Percentiles rank a stretch among this genome's conserved stretches.
phyloP scores from a whole-genome alignment of 805 yeast genomes.

The Wickerhamiella sergipiensis region DNA sequence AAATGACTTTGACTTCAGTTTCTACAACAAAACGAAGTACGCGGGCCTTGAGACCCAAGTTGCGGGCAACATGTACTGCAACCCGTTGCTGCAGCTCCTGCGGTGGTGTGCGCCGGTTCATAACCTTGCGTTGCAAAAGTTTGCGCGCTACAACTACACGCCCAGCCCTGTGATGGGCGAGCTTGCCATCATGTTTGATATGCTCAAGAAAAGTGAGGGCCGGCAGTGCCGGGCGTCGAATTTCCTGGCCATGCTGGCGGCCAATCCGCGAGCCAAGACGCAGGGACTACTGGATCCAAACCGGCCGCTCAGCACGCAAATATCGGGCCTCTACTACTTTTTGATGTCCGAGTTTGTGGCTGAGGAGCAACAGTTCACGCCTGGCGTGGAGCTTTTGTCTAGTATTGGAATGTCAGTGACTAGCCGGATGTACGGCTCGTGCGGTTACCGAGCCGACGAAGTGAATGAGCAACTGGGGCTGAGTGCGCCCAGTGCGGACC shows the following conservation, averaged over 20 bases:
- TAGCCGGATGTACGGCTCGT: slow-evolving; percentile 11
- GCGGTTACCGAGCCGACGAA: slow-evolving; percentile 10
- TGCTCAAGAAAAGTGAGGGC: slow-evolving; percentile 73
- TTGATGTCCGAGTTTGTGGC: slow-evolving; percentile 37
- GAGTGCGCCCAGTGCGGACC: slow-evolving; percentile 7
- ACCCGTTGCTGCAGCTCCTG: slow-evolving; percentile 66
- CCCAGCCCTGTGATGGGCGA: slow-evolving; percentile 50
- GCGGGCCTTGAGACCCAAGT: slow-evolving; percentile 87
- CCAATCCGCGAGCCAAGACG: slow-evolving; percentile 36
- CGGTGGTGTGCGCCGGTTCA: slow-evolving; percentile 63
- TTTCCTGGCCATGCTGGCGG: slow-evolving; percentile 43
- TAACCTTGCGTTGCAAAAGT: slow-evolving; percentile 43
- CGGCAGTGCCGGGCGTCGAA: slow-evolving; percentile 71
- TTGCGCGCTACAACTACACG: slow-evolving; percentile 32
- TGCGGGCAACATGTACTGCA: slow-evolving; percentile 55
- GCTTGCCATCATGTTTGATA: slow-evolving; percentile 78
- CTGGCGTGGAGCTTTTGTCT: slow-evolving; percentile 1
- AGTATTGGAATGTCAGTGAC: slow-evolving; percentile 12
- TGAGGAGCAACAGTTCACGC: slow-evolving; percentile 30
- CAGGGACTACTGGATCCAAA: slow-evolving; percentile 36
- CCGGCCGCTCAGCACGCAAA: slow-evolving; percentile 18
- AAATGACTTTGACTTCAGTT: slow-evolving; percentile 81
- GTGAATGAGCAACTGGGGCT: background rate
- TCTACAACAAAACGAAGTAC: slow-evolving; percentile 57
- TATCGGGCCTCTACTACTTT: slow-evolving; percentile 46